Evolutionary conservation across 768 basidiomycete genomes (phyloP), one percentile per base, ranked within the genome.

Genomic region (Postia placenta): DNA sequence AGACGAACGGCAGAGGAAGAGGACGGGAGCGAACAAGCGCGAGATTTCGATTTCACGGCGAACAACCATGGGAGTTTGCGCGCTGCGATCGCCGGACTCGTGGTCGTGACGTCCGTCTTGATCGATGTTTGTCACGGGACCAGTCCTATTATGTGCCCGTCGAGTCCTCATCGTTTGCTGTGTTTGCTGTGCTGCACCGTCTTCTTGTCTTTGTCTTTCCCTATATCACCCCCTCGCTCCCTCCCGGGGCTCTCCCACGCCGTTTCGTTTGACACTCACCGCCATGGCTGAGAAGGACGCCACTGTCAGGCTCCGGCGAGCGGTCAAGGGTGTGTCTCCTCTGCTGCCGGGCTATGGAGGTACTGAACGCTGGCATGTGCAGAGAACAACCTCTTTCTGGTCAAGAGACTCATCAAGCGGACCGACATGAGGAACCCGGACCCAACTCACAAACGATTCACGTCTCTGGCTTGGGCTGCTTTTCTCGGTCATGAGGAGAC

Each of bases 361-460:
- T 17, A 41, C 52, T 28, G 11, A 44, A 4, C n/a, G n/a, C 4
- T 53, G 20, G 35, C 37, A 25, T 39, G 3, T 20, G 3, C 62
- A 97, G 94, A 95, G 71, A 94, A 95, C 70, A 95, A 95, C 69
- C 80, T 96, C 56, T 86, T 93, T 58, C 81, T 95, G 53, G 90
- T 96, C 61, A 87, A 83, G 69, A 79, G 94, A 28, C 83, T 97
- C 56, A 75, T 92, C 47, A 81, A 88, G 65, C 72, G 86, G 58
- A 85, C 85, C 7, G 92, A 96, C 60, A 81, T 96, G 74, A 81
- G 94, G 19, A 97, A 97, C 68, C 83, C 91, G 7, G 94, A 97
- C 68, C 74, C 84, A 11, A 76, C 75, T 14, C 70, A 80, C 20
- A 79, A 78, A 55, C 78, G 90, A 6, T 85, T 86, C 62, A 96